Evolutionary conservation across 2,329 filamentous ascomycete species (phyloP).

Genomic region (Exserohilum rostratum): DNA sequence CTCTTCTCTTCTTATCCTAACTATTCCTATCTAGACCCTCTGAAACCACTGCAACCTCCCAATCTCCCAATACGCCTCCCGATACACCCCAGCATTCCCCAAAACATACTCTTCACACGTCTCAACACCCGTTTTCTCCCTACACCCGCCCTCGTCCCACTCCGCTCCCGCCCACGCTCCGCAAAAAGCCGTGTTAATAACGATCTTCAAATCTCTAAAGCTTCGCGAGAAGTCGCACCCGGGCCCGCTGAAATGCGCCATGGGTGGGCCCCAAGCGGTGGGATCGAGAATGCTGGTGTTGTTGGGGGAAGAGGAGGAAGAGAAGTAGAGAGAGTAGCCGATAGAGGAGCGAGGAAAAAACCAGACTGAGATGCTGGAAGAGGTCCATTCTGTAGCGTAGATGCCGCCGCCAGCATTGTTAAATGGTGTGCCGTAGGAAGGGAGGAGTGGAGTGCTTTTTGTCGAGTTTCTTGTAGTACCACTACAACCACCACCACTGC

Average conservation of each 20-base stretch:
- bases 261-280: slow-evolving; percentile 30
- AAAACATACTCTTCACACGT: slow-evolving; percentile 48
- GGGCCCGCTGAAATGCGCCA: slow-evolving; percentile 49
- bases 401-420: slow-evolving; percentile 48
- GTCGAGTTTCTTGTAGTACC: not conserved
- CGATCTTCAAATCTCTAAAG: slow-evolving; percentile 40
- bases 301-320: too few relatives aligned
- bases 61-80: slow-evolving; percentile 46
- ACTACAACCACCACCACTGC: not conserved
- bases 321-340: not conserved
- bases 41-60: slow-evolving; percentile 37
- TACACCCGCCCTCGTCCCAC: slow-evolving; percentile 59
- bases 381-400: slow-evolving; percentile 50
- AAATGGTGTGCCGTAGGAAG: slow-evolving; percentile 44
- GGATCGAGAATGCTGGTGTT: slow-evolving; percentile 25
- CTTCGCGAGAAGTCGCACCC: slow-evolving; percentile 54
- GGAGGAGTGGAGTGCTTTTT: slow-evolving; percentile 16
- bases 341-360: slow-evolving; percentile 43
- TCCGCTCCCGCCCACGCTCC: slow-evolving; percentile 61
- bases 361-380: slow-evolving; percentile 50
- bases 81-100: slow-evolving; percentile 38
- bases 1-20: too few relatives aligned
- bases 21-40: too few relatives aligned
- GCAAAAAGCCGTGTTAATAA: slow-evolving; percentile 60
- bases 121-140: slow-evolving; percentile 52